Evolutionary conservation across 2,329 filamentous ascomycete species (phyloP), one percentile per base, ranked within the genome.

Genomic region (Gaeumannomyces tritici): DNA sequence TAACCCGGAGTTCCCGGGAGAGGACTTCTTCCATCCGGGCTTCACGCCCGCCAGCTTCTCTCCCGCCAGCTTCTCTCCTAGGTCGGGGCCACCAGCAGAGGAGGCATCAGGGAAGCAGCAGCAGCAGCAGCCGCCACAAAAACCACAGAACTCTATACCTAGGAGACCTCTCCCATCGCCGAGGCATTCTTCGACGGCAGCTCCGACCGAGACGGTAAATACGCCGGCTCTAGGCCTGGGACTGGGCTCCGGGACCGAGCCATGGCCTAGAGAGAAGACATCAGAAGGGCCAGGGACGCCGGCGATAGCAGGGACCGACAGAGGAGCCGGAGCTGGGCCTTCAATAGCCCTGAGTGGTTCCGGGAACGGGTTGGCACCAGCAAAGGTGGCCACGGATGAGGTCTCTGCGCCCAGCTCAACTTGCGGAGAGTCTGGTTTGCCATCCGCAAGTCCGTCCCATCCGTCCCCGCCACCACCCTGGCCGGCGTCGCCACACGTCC

Each of bases 1-100:
- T 18, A 33, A 47, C 13, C 51, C 29, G 1, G 26, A 55, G n/a
- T 62, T 62, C 31, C 61, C 61, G 15, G 61, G 57, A 2, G 61
- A 62, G 29, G 61, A 62, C 57, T 62, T 62, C 56, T 62, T 62
- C 42, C 61, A 62, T 29, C 61, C 61, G 31, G 61, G 61, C 28
- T 62, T 62, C 51, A 62, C 29, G 31, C 61, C 61, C 15, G 61
- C 61, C 24, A 29, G 57, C 15, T 60, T 60, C 35, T 47, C 33
- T n/a, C 61, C 61, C 15, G 61, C 61, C 24, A 29, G 57, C 15
- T 60, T 60, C 35, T 47, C 33, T 3, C 31, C 60, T 15, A 57
- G 8, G 8, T 7, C n/a, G 31, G 54, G n/a, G 13, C 18, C 42
- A 13, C 29, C 54, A 57, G 51, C n/a, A 33, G 12, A 35, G 21